These are phyloP conservation scores for Cyberlindnera bimundalis DNA, from an alignment of 805 yeast species.

Conservation along the genomic window DNA sequence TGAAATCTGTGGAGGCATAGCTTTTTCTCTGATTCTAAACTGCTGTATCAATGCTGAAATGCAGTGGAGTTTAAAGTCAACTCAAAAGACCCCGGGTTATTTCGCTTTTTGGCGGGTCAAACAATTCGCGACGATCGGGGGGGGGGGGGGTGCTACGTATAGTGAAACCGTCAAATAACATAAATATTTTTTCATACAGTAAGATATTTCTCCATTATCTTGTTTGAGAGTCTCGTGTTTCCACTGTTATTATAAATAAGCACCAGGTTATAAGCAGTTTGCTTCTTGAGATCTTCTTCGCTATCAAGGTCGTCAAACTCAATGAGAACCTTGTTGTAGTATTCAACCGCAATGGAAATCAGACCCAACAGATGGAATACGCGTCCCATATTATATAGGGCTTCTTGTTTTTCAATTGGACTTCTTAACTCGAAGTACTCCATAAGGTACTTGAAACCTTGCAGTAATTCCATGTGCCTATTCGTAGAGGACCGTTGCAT, in stretches of 20 bases:
- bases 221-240: constrained; percentile 60
- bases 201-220: constrained; percentile 63
- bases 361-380: constrained; percentile 82
- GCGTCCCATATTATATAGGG: constrained; percentile 78
- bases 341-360: constrained; percentile 64
- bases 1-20: constrained; percentile 29
- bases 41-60: too few relatives aligned
- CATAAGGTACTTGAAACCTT: constrained; percentile 74
- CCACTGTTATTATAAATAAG: constrained; percentile 76
- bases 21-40: background rate
- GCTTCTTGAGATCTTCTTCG: constrained; percentile 61
- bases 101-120: too few relatives aligned
- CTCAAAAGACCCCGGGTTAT: too few relatives aligned
- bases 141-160: background rate
- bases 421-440: constrained; percentile 63
- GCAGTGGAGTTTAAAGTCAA: too few relatives aligned
- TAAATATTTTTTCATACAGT: constrained; percentile 20
- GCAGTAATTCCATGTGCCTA: constrained; percentile 83
- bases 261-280: constrained; percentile 83
- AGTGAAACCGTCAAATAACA: background rate
- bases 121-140: too few relatives aligned
- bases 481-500: constrained; percentile 86
- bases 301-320: constrained; percentile 32
- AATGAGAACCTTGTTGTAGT: constrained; percentile 64
- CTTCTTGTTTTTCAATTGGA: constrained; percentile 63